A percentile compares a stretch with the other conserved stretches of the same genome.
Evolutionary conservation across 805 yeast genomes (phyloP).

Genomic region (Cyberlindnera sargentensis): DNA sequence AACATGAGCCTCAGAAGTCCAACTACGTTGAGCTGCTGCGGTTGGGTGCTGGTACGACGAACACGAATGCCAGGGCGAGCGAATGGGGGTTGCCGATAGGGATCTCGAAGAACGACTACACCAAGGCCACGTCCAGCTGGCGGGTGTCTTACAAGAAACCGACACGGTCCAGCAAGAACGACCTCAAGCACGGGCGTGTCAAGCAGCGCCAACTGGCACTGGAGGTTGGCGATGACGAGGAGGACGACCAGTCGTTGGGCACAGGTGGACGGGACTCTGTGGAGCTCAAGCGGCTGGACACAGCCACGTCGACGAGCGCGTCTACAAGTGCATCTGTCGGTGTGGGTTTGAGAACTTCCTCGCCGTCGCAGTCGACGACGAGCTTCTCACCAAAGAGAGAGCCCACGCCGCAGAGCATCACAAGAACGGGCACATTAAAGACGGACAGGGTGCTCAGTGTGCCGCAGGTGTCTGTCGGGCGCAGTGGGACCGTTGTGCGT

Average conservation of each 20-base stretch:
- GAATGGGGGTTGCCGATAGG: constrained; percentile 49
- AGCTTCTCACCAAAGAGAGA: constrained; percentile 13
- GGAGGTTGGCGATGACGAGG: constrained; percentile 64
- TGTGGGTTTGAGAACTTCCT: constrained; percentile 1
- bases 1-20: constrained; percentile 42
- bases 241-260: constrained; percentile 1
- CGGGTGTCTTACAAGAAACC: constrained; percentile 13
- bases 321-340: background rate
- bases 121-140: constrained; percentile 8
- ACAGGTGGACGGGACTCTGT: constrained; percentile 6
- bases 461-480: constrained; percentile 20
- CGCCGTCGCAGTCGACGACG: constrained; percentile 7
- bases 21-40: constrained; percentile 41
- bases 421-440: constrained; percentile 21
- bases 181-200: constrained; percentile 54
- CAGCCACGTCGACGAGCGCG: constrained; percentile 1
- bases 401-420: background rate
- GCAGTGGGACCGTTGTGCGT: constrained; percentile 31
- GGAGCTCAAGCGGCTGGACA: constrained; percentile 15
- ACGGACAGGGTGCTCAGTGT: constrained; percentile 7
- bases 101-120: constrained; percentile 39
- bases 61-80: constrained; percentile 38
- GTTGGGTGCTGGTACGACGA: constrained; percentile 41
- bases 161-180: constrained; percentile 25
- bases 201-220: constrained; percentile 65